A percentile compares a stretch with the other conserved stretches of the same genome.
Evolutionary conservation across 2,329 filamentous ascomycete species (phyloP).

Genomic region (Pseudocercospora cruenta): DNA sequence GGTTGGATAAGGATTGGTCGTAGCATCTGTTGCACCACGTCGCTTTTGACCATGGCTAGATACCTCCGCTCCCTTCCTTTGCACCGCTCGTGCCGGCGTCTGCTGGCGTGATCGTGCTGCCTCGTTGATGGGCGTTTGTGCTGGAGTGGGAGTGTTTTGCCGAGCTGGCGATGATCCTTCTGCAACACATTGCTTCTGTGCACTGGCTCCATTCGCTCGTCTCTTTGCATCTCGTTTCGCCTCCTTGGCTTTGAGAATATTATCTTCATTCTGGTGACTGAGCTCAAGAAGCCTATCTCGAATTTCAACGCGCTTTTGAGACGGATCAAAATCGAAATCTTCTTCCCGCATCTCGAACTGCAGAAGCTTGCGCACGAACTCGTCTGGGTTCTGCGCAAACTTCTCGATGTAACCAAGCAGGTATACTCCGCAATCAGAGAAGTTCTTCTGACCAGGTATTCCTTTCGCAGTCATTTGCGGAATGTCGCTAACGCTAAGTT

Average conservation of each 20-base stretch:
- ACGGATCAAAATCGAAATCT: constrained; percentile 61
- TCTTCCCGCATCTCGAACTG: constrained; percentile 62
- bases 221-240: constrained; percentile 13
- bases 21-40: neutral
- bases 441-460: constrained; percentile 81
- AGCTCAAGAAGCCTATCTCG: constrained; percentile 68
- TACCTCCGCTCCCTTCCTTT: neutral
- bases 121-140: neutral
- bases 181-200: neutral
- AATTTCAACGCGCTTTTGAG: constrained; percentile 66
- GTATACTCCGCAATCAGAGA: constrained; percentile 86
- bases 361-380: constrained; percentile 69
- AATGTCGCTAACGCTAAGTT: constrained; percentile 50
- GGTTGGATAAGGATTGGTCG: neutral
- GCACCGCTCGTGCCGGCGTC: neutral
- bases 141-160: neutral
- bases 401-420: constrained; percentile 81
- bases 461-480: constrained; percentile 70
- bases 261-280: constrained; percentile 59
- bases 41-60: no score
- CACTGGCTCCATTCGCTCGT: neutral
- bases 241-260: constrained; percentile 40
- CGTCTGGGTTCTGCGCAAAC: constrained; percentile 75
- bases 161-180: neutral
- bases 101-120: neutral